phyloP scores from a whole-genome alignment of 75 land plant species.

The Larix kaempferi region DNA sequence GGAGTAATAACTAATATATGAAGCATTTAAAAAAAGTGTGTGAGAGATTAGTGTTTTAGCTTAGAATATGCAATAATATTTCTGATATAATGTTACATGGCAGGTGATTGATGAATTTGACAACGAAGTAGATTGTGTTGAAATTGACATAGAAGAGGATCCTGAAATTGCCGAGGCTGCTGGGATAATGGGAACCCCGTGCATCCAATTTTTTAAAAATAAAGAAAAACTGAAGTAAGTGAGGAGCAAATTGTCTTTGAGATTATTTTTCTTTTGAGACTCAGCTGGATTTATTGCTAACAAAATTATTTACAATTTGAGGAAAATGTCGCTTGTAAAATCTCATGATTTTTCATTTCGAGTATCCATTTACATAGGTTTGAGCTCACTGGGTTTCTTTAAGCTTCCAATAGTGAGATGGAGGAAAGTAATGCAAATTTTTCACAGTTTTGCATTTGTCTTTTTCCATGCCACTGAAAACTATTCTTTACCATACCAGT shows the following conservation, averaged over 20 bases:
- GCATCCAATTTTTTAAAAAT: conserved; percentile 93
- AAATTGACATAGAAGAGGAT: conserved; percentile 97
- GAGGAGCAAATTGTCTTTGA: not conserved
- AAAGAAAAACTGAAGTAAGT: conserved; percentile 82
- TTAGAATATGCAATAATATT: not conserved
- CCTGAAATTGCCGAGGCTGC: conserved; percentile 97
- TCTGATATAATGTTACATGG: not conserved
- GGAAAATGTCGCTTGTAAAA: not conserved
- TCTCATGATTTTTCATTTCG: not conserved
- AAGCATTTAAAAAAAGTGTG: not conserved
- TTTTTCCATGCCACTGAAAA: too few species aligned
- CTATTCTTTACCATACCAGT: too few species aligned
- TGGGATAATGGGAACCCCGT: conserved; percentile 97
- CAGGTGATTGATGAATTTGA: conserved; percentile 95
- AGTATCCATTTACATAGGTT: not conserved
- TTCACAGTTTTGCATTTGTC: too few species aligned
- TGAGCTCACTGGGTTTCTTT: not conserved
- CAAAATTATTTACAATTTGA: not conserved
- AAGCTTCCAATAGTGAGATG: too few species aligned
- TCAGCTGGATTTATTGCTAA: not conserved
- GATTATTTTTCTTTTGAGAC: not conserved
- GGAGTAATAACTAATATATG: too few species aligned
- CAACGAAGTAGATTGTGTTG: conserved; percentile 80
- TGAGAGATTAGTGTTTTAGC: not conserved
- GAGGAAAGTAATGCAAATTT: too few species aligned